These are phyloP conservation scores for Ilex asprella DNA, from an alignment of 257 asterid genomes.

Conservation along the genomic window DNA sequence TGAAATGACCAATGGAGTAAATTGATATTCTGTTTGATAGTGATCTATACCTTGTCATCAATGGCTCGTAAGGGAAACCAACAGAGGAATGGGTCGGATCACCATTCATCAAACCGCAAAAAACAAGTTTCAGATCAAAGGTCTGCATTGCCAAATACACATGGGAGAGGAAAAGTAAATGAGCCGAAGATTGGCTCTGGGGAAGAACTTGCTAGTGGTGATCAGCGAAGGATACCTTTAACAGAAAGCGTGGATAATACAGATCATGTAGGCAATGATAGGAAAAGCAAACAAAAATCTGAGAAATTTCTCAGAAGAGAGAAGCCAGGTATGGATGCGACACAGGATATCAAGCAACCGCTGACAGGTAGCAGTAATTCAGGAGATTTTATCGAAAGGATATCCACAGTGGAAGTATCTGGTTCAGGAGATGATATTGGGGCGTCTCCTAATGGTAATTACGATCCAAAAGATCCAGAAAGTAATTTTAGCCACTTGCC, in stretches of 20 bases:
- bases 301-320: slow-evolving; percentile 44
- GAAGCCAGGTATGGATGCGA: slow-evolving; percentile 31
- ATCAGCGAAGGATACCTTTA: slow-evolving; percentile 22
- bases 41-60: background rate
- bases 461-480: slow-evolving; percentile 16
- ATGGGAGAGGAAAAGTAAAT: slow-evolving; percentile 27
- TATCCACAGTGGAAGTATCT: slow-evolving; percentile 28
- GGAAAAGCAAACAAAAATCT: slow-evolving; percentile 40
- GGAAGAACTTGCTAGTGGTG: slow-evolving; percentile 38
- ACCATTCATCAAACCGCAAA: slow-evolving; percentile 21
- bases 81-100: background rate
- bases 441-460: slow-evolving; percentile 13
- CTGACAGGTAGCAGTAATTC: slow-evolving; percentile 20
- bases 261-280: slow-evolving; percentile 36
- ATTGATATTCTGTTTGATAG: too few species aligned
- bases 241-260: slow-evolving; percentile 26
- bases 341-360: slow-evolving; percentile 20
- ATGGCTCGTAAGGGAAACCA: background rate
- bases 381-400: slow-evolving; percentile 30
- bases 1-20: too few species aligned
- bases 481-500: slow-evolving; percentile 18
- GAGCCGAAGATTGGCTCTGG: slow-evolving; percentile 24
- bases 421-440: slow-evolving; percentile 28
- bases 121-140: slow-evolving; percentile 37
- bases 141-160: slow-evolving; percentile 32